phyloP scores from a whole-genome alignment of 768 basidiomycete genomes.

The button mushroom (Agaricus bisporus) region DNA sequence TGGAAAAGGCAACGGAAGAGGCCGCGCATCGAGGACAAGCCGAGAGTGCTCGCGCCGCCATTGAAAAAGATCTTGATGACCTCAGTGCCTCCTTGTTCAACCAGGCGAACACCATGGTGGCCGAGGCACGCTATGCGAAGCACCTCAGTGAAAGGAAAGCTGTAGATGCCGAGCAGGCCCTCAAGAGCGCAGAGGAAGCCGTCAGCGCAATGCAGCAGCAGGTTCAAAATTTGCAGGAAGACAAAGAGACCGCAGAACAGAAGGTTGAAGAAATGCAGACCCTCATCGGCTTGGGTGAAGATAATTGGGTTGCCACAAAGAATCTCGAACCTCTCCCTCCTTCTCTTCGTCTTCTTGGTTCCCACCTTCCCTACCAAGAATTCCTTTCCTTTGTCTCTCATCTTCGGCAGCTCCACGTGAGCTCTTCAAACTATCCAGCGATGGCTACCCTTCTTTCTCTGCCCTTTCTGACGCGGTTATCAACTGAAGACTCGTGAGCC shows the following conservation, averaged over 20 bases:
- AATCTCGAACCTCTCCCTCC: constrained; percentile 13
- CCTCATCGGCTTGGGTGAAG: constrained; percentile 63
- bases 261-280: constrained; percentile 42
- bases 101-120: constrained; percentile 98
- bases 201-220: constrained; percentile 80
- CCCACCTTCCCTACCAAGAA: constrained; percentile 75
- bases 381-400: constrained; percentile 75
- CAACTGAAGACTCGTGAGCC: constrained; percentile 79
- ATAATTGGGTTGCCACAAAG: constrained; percentile 55
- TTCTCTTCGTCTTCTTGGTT: constrained; percentile 46
- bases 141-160: constrained; percentile 67
- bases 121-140: constrained; percentile 73
- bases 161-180: constrained; percentile 66
- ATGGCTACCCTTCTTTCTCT: constrained; percentile 71
- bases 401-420: constrained; percentile 61
- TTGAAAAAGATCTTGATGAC: constrained; percentile 94
- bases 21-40: constrained; percentile 88
- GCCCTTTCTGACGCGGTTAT: constrained; percentile 71
- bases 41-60: constrained; percentile 71
- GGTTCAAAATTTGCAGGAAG: constrained; percentile 68
- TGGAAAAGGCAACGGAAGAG: constrained; percentile 94
- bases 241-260: constrained; percentile 57
- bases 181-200: constrained; percentile 82
- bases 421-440: constrained; percentile 53
- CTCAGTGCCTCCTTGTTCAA: constrained; percentile 86